Base-by-base conservation (phyloP, 306 rosid species). In the Canavalia gladiata region DNA sequence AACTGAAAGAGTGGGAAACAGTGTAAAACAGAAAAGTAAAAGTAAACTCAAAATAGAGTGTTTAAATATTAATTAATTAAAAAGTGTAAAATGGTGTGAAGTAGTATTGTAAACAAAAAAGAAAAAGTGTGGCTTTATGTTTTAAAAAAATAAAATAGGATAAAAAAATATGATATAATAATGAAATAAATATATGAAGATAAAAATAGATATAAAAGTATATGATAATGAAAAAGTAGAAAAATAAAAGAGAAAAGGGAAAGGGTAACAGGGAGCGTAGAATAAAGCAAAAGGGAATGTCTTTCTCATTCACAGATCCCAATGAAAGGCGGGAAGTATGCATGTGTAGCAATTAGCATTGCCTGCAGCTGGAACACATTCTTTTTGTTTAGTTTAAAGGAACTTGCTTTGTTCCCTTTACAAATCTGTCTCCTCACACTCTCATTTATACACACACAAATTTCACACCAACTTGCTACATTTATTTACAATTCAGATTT, bases 251-350 rank as follows among this genome's bases (percentile, higher is more conserved):
- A 56, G 78, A 74, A 11, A 86, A 84, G 74, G 63, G 79, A 66
- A 81, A 72, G 75, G 62, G 55, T 18, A 68, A 39, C 6, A 43
- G 64, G 59, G 72, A 76, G 83, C 78, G 89, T 62, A 76, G 71
- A 68, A 33, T 72, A 87, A 84, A 85, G 90, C 85, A 76, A 86
- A 91, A 89, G 84, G 82, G 68, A 59, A 86, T 84, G 92, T 86
- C 91, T 92, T 87, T 92, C 89, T 85, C 90, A 79, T 35, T 64
- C 92, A 90, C 93, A 79, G 91, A 92, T 92, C 92, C 97, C 89
- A 74, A 87, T 84, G 81, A 87, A 86, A 84, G 83, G 87, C 71
- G 77, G 86, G 88, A 81, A 83, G 82, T 84, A 77, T 82, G 66
- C 86, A 77, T 82, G 66, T 86, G 87, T 83, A 84, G 74, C 87